These are phyloP conservation scores for Curvularia lunata DNA, from an alignment of 2,329 filamentous ascomycete genomes.

Conservation along the genomic window DNA sequence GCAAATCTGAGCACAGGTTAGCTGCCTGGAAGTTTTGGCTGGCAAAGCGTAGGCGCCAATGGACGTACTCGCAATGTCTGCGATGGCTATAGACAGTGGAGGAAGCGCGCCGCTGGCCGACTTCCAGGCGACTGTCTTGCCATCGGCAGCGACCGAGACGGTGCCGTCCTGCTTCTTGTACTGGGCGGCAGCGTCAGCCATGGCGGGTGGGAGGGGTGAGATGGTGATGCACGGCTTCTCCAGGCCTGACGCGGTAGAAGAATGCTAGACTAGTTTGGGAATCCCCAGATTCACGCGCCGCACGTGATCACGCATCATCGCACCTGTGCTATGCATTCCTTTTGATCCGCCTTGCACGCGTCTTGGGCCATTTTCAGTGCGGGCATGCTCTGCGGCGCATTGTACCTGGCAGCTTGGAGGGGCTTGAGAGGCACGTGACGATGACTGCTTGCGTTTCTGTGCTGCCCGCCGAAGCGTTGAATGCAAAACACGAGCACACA, in stretches of 20 bases:
- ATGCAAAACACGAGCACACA: not conserved
- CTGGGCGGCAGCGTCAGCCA: constrained; percentile 52
- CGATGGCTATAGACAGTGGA: constrained; percentile 71
- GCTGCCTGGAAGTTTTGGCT: constrained; percentile 8
- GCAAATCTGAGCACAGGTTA: constrained; percentile 69
- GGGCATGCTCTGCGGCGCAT: not conserved
- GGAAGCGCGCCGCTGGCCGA: constrained; percentile 69
- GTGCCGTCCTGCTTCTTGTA: constrained; percentile 98
- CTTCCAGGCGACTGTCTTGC: constrained; percentile 80
- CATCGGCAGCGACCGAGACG: constrained; percentile 75
- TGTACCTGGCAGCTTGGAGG: not conserved
- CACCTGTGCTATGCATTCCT: not conserved
- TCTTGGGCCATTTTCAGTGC: not conserved
- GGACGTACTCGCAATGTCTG: constrained; percentile 79
- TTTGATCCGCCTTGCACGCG: not conserved
- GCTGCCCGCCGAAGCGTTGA: not conserved
- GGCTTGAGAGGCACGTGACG: not conserved
- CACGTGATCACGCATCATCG: constrained; percentile 22
- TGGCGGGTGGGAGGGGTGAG: constrained; percentile 28
- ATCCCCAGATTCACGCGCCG: constrained; percentile 21
- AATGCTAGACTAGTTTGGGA: constrained; percentile 17
- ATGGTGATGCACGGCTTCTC: not conserved
- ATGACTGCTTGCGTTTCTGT: too few species aligned
- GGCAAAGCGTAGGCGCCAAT: not conserved
- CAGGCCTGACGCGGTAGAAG: constrained; percentile 9